Conservation (phyloP, 495 filamentous ascomycete species). For the Penicillium tannophilum region DNA sequence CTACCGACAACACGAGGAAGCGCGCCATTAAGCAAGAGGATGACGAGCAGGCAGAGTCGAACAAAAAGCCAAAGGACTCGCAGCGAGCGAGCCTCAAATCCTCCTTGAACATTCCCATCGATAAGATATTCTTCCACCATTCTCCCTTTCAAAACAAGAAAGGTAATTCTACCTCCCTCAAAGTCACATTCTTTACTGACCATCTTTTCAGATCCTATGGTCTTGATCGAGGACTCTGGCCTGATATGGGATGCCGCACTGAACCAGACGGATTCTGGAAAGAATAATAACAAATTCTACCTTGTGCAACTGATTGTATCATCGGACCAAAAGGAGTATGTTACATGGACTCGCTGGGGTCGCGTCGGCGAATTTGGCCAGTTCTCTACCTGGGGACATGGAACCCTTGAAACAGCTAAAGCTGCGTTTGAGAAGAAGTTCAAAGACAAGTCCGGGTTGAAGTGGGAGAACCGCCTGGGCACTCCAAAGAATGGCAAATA, state of each 20-base stretch:
- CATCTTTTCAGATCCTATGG: conserved; percentile 26
- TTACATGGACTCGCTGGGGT: conserved; percentile 74
- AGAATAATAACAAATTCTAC: conserved; percentile 77
- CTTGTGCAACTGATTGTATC: conserved; percentile 54
- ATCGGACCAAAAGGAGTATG: conserved; percentile 32
- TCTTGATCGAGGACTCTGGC: conserved; percentile 64
- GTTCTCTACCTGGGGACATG: conserved; percentile 45
- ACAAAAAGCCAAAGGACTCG: conserved; percentile 47
- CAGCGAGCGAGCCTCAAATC: conserved; percentile 43
- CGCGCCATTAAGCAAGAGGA: conserved; percentile 14
- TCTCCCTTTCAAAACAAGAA: neutral
- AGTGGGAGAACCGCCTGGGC: conserved; percentile 64
- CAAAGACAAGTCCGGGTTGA: conserved; percentile 71
- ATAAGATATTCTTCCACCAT: conserved; percentile 39
- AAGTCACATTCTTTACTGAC: neutral
- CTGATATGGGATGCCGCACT: conserved; percentile 63
- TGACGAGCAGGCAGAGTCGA: conserved; percentile 4
- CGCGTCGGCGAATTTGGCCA: conserved; percentile 76
- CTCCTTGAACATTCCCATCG: conserved; percentile 48
- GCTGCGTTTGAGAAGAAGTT: conserved; percentile 70
- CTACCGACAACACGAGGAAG: conserved; percentile 30
- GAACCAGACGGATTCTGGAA: conserved; percentile 50
- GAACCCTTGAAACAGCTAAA: conserved; percentile 48
- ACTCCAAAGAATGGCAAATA: conserved; percentile 68
- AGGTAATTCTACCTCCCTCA: neutral